Base-by-base conservation (phyloP, 1,284 basidiomycete genomes). In the Macrocystidia cucumis region DNA sequence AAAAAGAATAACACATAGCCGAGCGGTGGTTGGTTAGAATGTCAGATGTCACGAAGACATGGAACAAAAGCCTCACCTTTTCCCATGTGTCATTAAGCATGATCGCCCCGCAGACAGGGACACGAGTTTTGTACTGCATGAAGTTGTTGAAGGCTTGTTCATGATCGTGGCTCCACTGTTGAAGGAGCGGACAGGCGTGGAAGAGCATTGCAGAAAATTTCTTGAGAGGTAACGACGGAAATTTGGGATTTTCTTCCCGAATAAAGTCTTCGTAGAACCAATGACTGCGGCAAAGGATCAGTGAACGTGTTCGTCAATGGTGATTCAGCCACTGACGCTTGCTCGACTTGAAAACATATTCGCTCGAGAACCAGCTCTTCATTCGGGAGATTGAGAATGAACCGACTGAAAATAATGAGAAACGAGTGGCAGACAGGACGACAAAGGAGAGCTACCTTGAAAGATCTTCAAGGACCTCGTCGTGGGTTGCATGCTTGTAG, bases 211-310 rank as follows among this genome's bases (percentile, higher is more conserved):
- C 82, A n/a, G 91, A 95, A 63, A 99, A 99, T 48, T 81, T 83
- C 65, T 95, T 92, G 48, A 98, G 77, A 14, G 80, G 76, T 42
- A 91, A 69, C 1, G 91, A 88, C 1, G 92, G 93, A 23, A 98
- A 78, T 37, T 79, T 75, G 1, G 86, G 83, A 47, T 96, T 91
- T 55, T 86, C 72, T 55, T 91, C 89, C 28, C 95, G 85, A 43
- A 98, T 80, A 51, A 97, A 98, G 60, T 99, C 96, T 65, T 98
- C 95, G 56, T 99, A 99, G 62, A 92, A 99, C 96, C 96, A 99
- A 59, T 99, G 95, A 12, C 92, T 96, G 54, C 18, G 38, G 6
- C 50, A 44, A 33, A 44, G 41, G 34, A 12, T 16, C 14, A 5
- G 37, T 5, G n/a, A 22, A 31, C 25, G n/a, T 20, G 27, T 6